phyloP scores from a whole-genome alignment of 2,329 filamentous ascomycete species.

The Penicillium sp. region DNA sequence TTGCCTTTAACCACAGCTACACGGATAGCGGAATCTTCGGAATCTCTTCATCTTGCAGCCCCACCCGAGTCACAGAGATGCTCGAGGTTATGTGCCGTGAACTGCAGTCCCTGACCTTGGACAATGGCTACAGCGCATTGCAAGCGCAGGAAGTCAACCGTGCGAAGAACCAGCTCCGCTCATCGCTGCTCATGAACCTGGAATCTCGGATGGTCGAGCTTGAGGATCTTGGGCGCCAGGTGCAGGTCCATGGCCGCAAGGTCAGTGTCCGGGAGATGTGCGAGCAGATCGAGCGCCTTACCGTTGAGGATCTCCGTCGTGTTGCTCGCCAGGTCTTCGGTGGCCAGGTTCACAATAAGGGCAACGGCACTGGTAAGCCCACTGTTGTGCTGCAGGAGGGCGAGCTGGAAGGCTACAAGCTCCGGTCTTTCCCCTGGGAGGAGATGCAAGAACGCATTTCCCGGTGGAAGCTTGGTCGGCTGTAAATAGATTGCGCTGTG shows the following conservation, averaged over 20 bases:
- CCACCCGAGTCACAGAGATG: constrained; percentile 74
- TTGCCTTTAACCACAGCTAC: constrained; percentile 97
- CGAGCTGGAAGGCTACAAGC: constrained; percentile 64
- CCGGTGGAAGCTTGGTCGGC: constrained; percentile 73
- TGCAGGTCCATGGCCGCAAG: constrained; percentile 94
- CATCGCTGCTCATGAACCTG: constrained; percentile 90
- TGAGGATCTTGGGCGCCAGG: constrained; percentile 89
- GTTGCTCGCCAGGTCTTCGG: constrained; percentile 76
- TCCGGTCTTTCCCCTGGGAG: constrained; percentile 72
- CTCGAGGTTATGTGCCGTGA: constrained; percentile 94
- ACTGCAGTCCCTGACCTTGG: constrained; percentile 71
- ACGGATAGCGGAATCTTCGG: constrained; percentile 94
- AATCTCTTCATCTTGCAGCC: constrained; percentile 81
- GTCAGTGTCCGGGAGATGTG: constrained; percentile 94
- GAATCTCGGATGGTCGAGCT: constrained; percentile 96
- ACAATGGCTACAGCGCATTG: constrained; percentile 69
- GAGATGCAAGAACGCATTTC: constrained; percentile 85
- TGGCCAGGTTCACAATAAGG: constrained; percentile 70
- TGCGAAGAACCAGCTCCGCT: constrained; percentile 94
- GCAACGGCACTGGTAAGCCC: constrained; percentile 76
- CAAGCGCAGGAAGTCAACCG: constrained; percentile 75
- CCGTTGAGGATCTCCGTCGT: constrained; percentile 71
- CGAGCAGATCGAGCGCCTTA: constrained; percentile 74
- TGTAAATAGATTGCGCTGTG: constrained; percentile 37
- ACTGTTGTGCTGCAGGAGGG: constrained; percentile 95